Conservation (phyloP, 176 grass and related monocot species). For the Ensete ventricosum region DNA sequence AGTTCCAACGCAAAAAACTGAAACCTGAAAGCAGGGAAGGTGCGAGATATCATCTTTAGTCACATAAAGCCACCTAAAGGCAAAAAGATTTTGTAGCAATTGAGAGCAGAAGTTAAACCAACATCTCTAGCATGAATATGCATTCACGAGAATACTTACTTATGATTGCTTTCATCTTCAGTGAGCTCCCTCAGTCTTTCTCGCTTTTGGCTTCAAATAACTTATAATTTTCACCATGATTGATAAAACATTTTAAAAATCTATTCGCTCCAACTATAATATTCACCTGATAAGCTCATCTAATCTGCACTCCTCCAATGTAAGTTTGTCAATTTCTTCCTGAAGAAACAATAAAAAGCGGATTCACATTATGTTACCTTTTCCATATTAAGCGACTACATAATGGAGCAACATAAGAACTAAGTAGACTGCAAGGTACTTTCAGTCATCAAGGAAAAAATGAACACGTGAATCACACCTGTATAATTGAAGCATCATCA, state of each 20-base stretch:
- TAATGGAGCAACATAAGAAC: background rate
- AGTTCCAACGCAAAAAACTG: constrained; percentile 19
- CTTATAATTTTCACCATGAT: constrained; percentile 19
- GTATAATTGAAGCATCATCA: constrained; percentile 46
- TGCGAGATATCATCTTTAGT: constrained; percentile 93
- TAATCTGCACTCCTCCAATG: constrained; percentile 54
- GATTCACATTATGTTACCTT: background rate
- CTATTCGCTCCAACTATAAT: constrained; percentile 12
- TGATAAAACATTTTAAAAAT: constrained; percentile 15
- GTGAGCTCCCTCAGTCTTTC: constrained; percentile 60
- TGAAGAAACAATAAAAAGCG: constrained; percentile 32
- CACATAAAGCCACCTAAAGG: constrained; percentile 75
- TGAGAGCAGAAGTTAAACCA: background rate
- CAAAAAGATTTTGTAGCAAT: background rate
- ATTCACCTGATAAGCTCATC: constrained; percentile 63
- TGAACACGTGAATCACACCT: constrained; percentile 32
- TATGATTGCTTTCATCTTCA: constrained; percentile 69
- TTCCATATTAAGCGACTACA: too few relatives aligned
- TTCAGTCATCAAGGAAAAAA: background rate
- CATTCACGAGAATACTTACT: constrained; percentile 28
- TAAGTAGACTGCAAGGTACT: background rate
- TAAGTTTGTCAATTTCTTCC: constrained; percentile 64
- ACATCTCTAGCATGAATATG: background rate
- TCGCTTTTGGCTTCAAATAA: constrained; percentile 54
- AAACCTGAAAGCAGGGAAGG: constrained; percentile 85